Base-by-base conservation (phyloP, 1,139 yeast genomes). In the Suhomyces coccinellae region DNA sequence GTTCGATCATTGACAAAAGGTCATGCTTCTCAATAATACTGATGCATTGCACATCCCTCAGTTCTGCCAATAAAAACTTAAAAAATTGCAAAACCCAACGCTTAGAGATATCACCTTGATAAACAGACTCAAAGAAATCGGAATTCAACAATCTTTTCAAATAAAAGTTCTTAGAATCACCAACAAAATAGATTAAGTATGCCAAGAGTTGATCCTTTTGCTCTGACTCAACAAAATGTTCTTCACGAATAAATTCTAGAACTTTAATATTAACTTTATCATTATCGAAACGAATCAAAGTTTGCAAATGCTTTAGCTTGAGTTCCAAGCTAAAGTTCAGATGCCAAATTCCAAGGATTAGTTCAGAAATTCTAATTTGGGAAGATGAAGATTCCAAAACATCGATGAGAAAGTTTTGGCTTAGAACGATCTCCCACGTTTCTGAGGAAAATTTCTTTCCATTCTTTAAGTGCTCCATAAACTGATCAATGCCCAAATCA, bases 371-470 rank as follows among this genome's bases (percentile, higher is more conserved):
- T 8, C 56, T 52, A 10, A 72, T 48, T 30, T 15, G 40, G 1
- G 45, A 41, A 10, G 36, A 10, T 3, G 35, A 30, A 6, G 38
- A 13, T 3, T 36, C 26, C 16, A 46, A 51, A 2, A 41, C 13
- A 30, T 58, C 57, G 30, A 54, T 35, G 9, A 65, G 54, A 48
- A 72, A 71, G 12, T 61, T 57, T 31, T 62, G 59, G 43, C 65
- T 69, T 14, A 70, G 53, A 3, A 73, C 43, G n/a, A 66, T 60
- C 12, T 52, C 52, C 71, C 77, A 70, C 1, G 78, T 73, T 1
- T 48, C 51, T 10, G 57, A 46, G 26, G 57, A 61, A 51, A 74
- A 73, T 8, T 56, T 59, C 39, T 57, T 58, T 1, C 74, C 75
- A 15, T 59, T 55, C 11, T 51, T 48, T 45, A 71, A 69, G 9